Evolutionary conservation across 1,139 yeast species (phyloP).

Genomic region (Candida smagusa): DNA sequence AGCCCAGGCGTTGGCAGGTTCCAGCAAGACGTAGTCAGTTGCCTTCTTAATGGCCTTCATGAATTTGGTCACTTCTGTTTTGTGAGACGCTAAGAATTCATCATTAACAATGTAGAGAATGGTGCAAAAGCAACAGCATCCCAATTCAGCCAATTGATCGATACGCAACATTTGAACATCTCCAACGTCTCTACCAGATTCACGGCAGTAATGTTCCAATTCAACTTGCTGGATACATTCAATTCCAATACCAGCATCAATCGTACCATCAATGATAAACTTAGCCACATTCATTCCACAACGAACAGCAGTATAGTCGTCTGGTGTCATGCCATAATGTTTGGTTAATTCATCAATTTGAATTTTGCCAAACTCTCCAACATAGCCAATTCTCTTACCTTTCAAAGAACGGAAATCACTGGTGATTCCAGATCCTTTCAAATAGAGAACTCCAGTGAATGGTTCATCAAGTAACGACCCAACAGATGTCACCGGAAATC

Average conservation of each 20-base stretch:
- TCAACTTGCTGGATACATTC: slow-evolving; percentile 61
- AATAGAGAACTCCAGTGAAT: slow-evolving; percentile 53
- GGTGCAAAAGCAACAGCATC: slow-evolving; percentile 61
- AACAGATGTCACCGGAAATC: slow-evolving; percentile 55
- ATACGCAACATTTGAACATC: slow-evolving; percentile 58
- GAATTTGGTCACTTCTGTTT: slow-evolving; percentile 45
- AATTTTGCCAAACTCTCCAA: slow-evolving; percentile 59
- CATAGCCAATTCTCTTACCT: slow-evolving; percentile 55
- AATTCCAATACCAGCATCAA: slow-evolving; percentile 58
- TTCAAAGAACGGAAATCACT: slow-evolving; percentile 49
- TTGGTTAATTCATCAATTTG: slow-evolving; percentile 56
- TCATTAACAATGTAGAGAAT: slow-evolving; percentile 55
- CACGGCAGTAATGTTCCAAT: slow-evolving; percentile 48
- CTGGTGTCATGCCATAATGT: slow-evolving; percentile 54
- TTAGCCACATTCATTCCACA: slow-evolving; percentile 62
- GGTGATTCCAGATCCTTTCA: slow-evolving; percentile 51
- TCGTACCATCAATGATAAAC: slow-evolving; percentile 51
- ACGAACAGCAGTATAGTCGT: slow-evolving; percentile 57
- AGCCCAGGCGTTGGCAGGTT: slow-evolving; percentile 46
- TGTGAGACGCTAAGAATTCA: slow-evolving; percentile 45
- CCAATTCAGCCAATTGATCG: slow-evolving; percentile 54
- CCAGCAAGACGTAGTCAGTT: slow-evolving; percentile 43
- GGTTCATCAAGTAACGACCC: slow-evolving; percentile 58
- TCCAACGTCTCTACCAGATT: slow-evolving; percentile 40
- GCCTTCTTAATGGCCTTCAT: slow-evolving; percentile 49